Conservation (phyloP, 805 yeast genomes). For the Wickerhamomyces canadensis region DNA sequence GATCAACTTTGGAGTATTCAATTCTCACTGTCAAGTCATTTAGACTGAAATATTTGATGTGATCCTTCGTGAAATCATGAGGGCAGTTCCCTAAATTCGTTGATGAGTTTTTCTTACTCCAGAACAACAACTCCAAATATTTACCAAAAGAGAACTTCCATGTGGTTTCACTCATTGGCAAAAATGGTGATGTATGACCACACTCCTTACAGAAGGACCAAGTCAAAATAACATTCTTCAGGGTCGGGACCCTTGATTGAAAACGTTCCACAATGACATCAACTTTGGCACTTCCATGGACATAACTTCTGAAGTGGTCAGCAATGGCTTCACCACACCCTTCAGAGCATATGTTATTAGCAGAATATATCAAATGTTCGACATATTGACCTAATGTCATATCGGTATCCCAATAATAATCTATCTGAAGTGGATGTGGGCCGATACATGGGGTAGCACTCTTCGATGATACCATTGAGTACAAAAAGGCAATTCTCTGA, state of each 20-base stretch:
- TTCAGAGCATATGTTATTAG: constrained; percentile 64
- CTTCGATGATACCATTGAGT: constrained; percentile 75
- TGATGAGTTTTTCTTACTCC: constrained; percentile 53
- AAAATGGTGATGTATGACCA: constrained; percentile 64
- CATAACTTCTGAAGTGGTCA: constrained; percentile 82
- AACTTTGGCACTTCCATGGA: constrained; percentile 79
- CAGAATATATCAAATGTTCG: constrained; percentile 71
- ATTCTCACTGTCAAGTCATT: constrained; percentile 73
- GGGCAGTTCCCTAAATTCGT: constrained; percentile 61
- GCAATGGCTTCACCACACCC: constrained; percentile 68
- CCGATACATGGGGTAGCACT: constrained; percentile 92
- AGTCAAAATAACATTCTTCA: constrained; percentile 66
- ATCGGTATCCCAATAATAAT: constrained; percentile 87
- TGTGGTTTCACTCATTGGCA: constrained; percentile 79
- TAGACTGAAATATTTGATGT: constrained; percentile 77
- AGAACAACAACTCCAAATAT: constrained; percentile 79
- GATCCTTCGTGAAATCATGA: constrained; percentile 79
- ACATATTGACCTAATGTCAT: constrained; percentile 84
- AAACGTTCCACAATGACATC: constrained; percentile 68
- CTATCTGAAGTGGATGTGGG: constrained; percentile 78
- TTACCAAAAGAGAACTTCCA: constrained; percentile 94
- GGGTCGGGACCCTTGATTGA: constrained; percentile 50
- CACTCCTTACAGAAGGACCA: constrained; percentile 92
- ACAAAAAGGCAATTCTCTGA: constrained; percentile 72
- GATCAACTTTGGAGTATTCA: constrained; percentile 70